A percentile compares a stretch with the other conserved stretches of the same genome.
Evolutionary conservation across 176 grass and related monocot genomes (phyloP).

Genomic region (Triticum aestivum): IWGSC_CS_RefSeq_v2.1 NC_057800.1:660141049-660141548

Average conservation of each 20-base stretch:
- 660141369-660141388: not conserved
- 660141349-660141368: not conserved
- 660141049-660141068: slow-evolving; percentile 19
- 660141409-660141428: not conserved
- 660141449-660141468: not conserved
- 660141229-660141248: slow-evolving; percentile 53
- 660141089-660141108: slow-evolving; percentile 20
- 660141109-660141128: slow-evolving; percentile 46
- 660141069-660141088: slow-evolving; percentile 35
- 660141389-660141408: not conserved
- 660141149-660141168: slow-evolving; percentile 48
- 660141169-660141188: slow-evolving; percentile 14
- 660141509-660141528: not conserved
- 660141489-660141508: slow-evolving; percentile 8
- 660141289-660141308: slow-evolving; percentile 83
- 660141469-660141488: not conserved
- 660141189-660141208: slow-evolving; percentile 26
- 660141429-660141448: not conserved
- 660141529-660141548: not conserved
- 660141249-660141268: slow-evolving; percentile 55
- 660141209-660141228: slow-evolving; percentile 28
- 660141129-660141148: slow-evolving; percentile 31
- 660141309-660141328: slow-evolving; percentile 73
- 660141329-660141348: not conserved
- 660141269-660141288: slow-evolving; percentile 47